A percentile compares a stretch with the other conserved stretches of the same genome.
phyloP scores from a whole-genome alignment of 2,329 filamentous ascomycete genomes.

The Rhynchosporium agropyri region DNA sequence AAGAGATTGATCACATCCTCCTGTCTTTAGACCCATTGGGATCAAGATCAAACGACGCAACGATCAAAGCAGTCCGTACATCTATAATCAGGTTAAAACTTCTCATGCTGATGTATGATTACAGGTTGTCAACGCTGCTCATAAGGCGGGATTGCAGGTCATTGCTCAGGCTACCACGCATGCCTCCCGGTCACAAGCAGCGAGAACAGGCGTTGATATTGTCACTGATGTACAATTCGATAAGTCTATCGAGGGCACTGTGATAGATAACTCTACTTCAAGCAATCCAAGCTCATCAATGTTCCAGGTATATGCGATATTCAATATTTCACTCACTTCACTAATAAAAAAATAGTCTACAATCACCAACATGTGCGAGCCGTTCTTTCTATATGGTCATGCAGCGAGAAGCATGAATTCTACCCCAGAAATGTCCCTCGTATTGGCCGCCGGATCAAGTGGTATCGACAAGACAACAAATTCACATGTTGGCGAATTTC shows the following conservation, averaged over 20 bases:
- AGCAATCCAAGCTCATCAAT: not conserved
- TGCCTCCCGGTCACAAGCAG: conserved; percentile 1
- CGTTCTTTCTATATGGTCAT: not conserved
- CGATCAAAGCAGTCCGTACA: conserved; percentile 4
- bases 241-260: not conserved
- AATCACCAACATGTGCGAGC: conserved; percentile 9
- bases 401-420: not conserved
- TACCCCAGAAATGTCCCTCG: not conserved
- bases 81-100: not conserved
- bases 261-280: conserved; percentile 5
- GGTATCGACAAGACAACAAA: not conserved
- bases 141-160: not conserved
- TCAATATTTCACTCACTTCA: not conserved
- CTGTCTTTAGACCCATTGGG: conserved; percentile 9
- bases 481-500: conserved; percentile 1
- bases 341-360: not conserved
- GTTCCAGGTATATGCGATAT: not conserved
- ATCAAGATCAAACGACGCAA: conserved; percentile 6
- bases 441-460: not conserved
- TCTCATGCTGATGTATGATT: not conserved
- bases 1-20: conserved; percentile 10
- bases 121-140: conserved; percentile 6
- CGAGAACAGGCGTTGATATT: conserved; percentile 11
- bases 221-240: conserved; percentile 6
- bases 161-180: conserved; percentile 3